Base-by-base conservation (phyloP, 768 basidiomycete species). In the Chalciporus pseudorubinellus region DNA sequence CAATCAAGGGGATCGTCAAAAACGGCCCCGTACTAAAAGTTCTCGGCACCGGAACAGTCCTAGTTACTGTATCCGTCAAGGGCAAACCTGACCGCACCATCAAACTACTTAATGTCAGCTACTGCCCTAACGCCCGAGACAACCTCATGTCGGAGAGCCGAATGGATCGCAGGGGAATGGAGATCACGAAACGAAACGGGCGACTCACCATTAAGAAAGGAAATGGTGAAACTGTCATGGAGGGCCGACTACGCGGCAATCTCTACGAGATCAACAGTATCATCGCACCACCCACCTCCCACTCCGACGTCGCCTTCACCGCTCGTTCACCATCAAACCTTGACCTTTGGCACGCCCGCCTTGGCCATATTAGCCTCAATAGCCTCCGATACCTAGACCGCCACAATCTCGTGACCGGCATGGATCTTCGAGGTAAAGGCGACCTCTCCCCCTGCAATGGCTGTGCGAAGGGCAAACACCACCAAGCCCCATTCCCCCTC, bases 381-480 rank as follows among this genome's bases (percentile, higher is more conserved):
- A 38, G 39, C 20, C 34, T 54, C 4, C 18, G 18, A 2, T 54
- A 58, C 29, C 43, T 54, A 1, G 21, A 48, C 6, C 9, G 16
- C 3, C 56, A 58, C 21, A 40, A 58, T 8, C 52, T 54, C 1
- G 22, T 54, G 1, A 48, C 33, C 13, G 44, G 46, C 6, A 44
- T 58, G 24, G 44, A 58, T 33, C 28, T 58, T 9, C 39, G 6
- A 3, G 46, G 56, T 4, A 43, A 45, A 0, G 50, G 47, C 0
- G 44, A 58, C 1, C 46, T 54, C 1, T 24, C 21, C 4, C 52
- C 34, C 5, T 58, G 52, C 14, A 21, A 54, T 46, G 52, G 46
- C 0, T 58, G 50, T n/a, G 28, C 39, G 0, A 57, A 53, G 6
- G 46, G 52, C 20, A 57, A 57, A 51, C 52, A 53, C 42, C 56